Evolutionary conservation across 164 flowering plant genomes (phyloP).

Genomic region (Liriodendron chinense): DNA sequence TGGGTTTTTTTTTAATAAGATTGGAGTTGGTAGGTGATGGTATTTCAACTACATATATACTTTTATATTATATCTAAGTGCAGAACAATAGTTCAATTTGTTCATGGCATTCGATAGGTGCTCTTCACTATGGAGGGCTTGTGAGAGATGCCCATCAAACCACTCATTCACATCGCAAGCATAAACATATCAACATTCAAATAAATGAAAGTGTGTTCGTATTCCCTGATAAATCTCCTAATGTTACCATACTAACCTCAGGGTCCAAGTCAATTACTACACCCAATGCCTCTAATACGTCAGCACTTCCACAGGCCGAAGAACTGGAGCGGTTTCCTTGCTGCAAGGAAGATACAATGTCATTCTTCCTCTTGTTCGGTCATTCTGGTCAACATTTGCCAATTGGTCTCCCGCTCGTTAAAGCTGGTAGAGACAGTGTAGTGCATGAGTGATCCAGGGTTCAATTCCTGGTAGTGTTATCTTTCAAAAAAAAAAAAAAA

Average conservation of each 20-base stretch:
- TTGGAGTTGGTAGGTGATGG: no score
- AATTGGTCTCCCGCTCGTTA: no score
- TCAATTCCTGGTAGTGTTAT: no score
- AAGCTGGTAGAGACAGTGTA: no score
- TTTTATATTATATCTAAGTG: no score
- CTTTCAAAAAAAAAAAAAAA: no score
- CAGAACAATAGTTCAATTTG: not conserved
- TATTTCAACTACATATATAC: no score
- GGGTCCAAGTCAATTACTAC: slow-evolving; percentile 74
- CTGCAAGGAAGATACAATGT: slow-evolving; percentile 32
- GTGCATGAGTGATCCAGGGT: no score
- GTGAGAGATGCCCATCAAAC: not conserved
- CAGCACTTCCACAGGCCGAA: slow-evolving; percentile 99
- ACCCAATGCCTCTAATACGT: slow-evolving; percentile 83
- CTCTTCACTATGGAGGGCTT: not conserved
- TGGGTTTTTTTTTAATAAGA: no score
- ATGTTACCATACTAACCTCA: slow-evolving; percentile 58
- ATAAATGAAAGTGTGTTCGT: not conserved
- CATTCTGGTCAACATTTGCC: not conserved
- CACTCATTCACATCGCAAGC: not conserved
- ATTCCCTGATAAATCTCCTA: not conserved
- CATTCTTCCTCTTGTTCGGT: not conserved
- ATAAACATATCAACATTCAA: not conserved
- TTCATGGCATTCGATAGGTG: not conserved
- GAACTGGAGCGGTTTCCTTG: slow-evolving; percentile 98